Percentiles rank a stretch among this genome's conserved stretches.
Conservation (phyloP, 768 basidiomycete genomes). For the Calocera viscosa region DNA sequence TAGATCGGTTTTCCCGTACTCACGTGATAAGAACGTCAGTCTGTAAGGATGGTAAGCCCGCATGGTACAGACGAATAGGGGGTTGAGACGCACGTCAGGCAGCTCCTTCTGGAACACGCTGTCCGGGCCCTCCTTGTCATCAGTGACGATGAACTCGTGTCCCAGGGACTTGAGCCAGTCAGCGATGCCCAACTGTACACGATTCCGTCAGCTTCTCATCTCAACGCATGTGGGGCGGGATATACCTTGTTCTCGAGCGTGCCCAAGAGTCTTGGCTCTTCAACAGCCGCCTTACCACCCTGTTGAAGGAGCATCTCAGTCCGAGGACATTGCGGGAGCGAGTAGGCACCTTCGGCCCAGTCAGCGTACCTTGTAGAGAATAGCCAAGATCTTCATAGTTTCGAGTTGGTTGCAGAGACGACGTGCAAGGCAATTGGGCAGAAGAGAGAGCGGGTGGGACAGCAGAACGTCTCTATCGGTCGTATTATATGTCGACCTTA, state of each 20-base stretch:
- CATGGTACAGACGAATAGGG: neutral
- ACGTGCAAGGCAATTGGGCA: neutral
- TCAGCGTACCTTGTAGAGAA: neutral
- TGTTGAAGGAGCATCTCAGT: conserved; percentile 35
- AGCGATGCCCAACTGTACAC: conserved; percentile 24
- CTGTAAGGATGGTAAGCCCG: conserved; percentile 9
- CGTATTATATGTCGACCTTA: neutral
- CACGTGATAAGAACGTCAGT: neutral
- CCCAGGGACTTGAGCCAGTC: conserved; percentile 28
- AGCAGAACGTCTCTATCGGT: neutral
- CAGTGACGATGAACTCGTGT: conserved; percentile 30
- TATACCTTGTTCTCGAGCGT: conserved; percentile 66
- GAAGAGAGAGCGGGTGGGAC: neutral
- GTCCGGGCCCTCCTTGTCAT: conserved; percentile 31
- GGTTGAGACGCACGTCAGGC: conserved; percentile 17
- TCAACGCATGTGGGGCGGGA: neutral
- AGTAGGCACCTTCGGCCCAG: neutral
- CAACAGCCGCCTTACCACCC: conserved; percentile 49
- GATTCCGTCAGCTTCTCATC: neutral
- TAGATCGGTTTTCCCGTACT: neutral
- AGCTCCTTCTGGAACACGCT: conserved; percentile 26
- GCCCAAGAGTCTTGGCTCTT: conserved; percentile 66
- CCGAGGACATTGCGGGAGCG: neutral
- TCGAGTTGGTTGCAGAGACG: neutral
- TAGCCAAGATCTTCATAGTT: conserved; percentile 1